Conservation (phyloP, 1,139 yeast species). For the Hyphopichia burtonii region DNA sequence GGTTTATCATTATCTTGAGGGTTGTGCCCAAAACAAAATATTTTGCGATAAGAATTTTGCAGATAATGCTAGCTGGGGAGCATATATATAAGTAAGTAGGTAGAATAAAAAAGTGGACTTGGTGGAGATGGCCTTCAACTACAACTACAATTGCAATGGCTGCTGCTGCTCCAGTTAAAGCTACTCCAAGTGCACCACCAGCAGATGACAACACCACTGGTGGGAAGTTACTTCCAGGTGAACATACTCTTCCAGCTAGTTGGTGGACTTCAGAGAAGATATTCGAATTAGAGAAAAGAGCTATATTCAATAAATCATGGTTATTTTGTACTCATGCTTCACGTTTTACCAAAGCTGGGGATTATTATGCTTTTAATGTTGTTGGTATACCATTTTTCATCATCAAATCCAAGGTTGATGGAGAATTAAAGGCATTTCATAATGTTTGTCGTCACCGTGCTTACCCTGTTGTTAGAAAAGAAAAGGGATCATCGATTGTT, state of each 20-base stretch:
- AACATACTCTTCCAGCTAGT: conserved; percentile 62
- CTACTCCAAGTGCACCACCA: conserved; percentile 23
- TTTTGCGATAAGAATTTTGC: not conserved
- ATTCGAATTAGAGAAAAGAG: conserved; percentile 55
- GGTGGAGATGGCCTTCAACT: too few species aligned
- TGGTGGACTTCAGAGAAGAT: conserved; percentile 65
- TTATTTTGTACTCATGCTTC: conserved; percentile 49
- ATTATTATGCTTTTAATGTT: conserved; percentile 49
- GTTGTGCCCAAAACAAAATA: too few species aligned
- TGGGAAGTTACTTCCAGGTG: conserved; percentile 38
- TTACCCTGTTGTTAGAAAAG: conserved; percentile 58
- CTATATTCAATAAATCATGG: conserved; percentile 59
- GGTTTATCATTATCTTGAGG: too few species aligned
- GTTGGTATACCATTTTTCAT: conserved; percentile 56
- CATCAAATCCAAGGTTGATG: conserved; percentile 50
- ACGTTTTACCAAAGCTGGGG: conserved; percentile 56
- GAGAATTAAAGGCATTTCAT: conserved; percentile 57
- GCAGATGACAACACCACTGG: conserved; percentile 22
- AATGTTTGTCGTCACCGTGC: conserved; percentile 67
- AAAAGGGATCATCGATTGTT: conserved; percentile 54
- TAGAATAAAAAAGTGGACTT: too few species aligned
- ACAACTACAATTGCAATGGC: not conserved
- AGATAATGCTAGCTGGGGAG: not conserved
- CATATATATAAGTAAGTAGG: too few species aligned
- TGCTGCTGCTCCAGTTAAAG: conserved; percentile 10